Evolutionary conservation across 306 rosid species (phyloP), one percentile per base, ranked within the genome.

Genomic region (Coriaria nepalensis): DNA sequence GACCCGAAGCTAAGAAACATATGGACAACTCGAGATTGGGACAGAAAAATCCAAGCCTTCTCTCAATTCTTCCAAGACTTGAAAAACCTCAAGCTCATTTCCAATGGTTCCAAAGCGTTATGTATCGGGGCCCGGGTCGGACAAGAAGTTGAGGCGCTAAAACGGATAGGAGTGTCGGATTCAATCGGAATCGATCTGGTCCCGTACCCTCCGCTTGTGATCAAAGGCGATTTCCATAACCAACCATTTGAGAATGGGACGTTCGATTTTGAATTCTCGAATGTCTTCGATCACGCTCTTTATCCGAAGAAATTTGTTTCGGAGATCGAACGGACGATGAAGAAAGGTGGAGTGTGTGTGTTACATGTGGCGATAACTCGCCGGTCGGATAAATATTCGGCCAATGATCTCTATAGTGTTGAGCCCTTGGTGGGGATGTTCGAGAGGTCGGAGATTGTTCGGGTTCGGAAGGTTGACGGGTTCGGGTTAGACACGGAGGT

Each of bases 21-120:
- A 55, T 90, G 98, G 98, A 85, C 77, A 9, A 90, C 95, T 15
- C 81, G 97, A 7, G 97, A 84, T 53, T 90, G 97, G 97, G 73
- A 90, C 50, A 67, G 97, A 4, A 90, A 90, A 47, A 81, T 84
- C 61, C 69, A 65, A 0, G 82, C 84, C 0, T 90, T 90, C 53
- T 53, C 82, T 5, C 54, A 52, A 4, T 77, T 81, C 61, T 90
- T 90, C 62, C 9, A 59, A 3, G 68, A 66, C 0, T 56, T 90
- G 2, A 68, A 67, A 51, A 15, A 6, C 0, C 63, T 68, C 5
- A 53, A 57, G 3, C 87, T 90, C 0, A 49, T 90, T 0, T 35
- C 13, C 0, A 63, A 75, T 69, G 46, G 61, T 0, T 77, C 94
- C 0, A 85, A 73, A 41, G 73, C 92, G 4, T 66, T 90, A 0